Conservation (phyloP, 2,329 filamentous ascomycete species). For the Penicillium digitatum region DNA sequence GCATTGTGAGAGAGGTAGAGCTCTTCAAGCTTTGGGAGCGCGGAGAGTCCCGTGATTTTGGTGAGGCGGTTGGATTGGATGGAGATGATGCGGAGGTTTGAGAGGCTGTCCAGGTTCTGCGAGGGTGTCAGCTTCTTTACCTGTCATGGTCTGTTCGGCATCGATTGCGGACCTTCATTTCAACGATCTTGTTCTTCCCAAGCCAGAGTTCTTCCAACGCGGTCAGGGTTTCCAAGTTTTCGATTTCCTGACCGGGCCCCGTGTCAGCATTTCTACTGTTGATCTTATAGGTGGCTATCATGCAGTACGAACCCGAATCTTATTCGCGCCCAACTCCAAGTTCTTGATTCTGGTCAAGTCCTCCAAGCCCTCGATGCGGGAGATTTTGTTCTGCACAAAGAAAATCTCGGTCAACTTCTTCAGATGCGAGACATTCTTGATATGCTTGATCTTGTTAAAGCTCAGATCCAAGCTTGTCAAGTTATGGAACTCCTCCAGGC, state of each 20-base stretch:
- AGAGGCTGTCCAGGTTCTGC: slow-evolving; percentile 64
- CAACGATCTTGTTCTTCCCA: slow-evolving; percentile 92
- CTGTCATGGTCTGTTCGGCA: not conserved
- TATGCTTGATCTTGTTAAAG: slow-evolving; percentile 99
- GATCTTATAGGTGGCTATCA: not conserved
- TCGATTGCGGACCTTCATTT: slow-evolving; percentile 56
- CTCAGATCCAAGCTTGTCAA: slow-evolving; percentile 82
- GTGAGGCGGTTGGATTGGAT: slow-evolving; percentile 93
- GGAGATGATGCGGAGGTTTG: slow-evolving; percentile 79
- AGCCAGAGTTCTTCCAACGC: slow-evolving; percentile 86
- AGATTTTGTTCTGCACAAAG: slow-evolving; percentile 93
- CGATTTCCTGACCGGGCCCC: slow-evolving; percentile 57
- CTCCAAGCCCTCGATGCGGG: slow-evolving; percentile 77
- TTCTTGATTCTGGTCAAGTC: slow-evolving; percentile 70
- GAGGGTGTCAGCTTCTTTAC: slow-evolving; percentile 6
- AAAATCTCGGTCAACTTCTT: slow-evolving; percentile 76
- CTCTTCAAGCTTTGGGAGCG: slow-evolving; percentile 75
- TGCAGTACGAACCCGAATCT: slow-evolving; percentile 59
- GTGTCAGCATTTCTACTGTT: slow-evolving; percentile 2
- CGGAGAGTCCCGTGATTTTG: slow-evolving; percentile 69
- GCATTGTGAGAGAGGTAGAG: slow-evolving; percentile 94
- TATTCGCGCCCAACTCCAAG: slow-evolving; percentile 87
- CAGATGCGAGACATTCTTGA: slow-evolving; percentile 80
- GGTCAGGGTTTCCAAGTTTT: slow-evolving; percentile 74
- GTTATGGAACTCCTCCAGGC: slow-evolving; percentile 71